These are phyloP conservation scores for Diaporthe aspalathi DNA, from an alignment of 2,329 filamentous ascomycete genomes.

Conservation along the genomic window DNA sequence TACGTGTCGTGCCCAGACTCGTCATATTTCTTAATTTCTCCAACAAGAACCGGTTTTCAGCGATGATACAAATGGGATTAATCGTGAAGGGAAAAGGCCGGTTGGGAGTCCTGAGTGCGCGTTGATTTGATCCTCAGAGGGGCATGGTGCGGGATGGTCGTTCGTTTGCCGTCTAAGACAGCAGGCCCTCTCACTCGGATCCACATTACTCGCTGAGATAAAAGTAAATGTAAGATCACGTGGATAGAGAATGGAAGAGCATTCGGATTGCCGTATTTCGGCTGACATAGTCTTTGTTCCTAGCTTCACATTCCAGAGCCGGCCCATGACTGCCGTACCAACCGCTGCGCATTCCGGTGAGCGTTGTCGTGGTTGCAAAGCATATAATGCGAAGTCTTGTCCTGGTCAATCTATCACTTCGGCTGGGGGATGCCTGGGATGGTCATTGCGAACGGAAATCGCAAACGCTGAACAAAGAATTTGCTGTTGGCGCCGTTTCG, in stretches of 20 bases:
- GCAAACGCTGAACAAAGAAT: constrained; percentile 49
- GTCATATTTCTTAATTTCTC: constrained; percentile 47
- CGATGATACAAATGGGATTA: constrained; percentile 42
- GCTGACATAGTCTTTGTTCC: constrained; percentile 54
- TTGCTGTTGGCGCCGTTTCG: constrained; percentile 41
- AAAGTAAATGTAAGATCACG: constrained; percentile 42
- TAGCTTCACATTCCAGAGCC: constrained; percentile 43
- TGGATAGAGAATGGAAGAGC: constrained; percentile 40
- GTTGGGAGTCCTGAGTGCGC: constrained; percentile 43
- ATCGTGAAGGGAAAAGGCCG: constrained; percentile 39
- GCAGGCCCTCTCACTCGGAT: constrained; percentile 28
- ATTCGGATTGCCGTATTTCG: constrained; percentile 45
- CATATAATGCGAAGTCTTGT: constrained; percentile 27
- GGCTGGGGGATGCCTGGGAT: neutral
- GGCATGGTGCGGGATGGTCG: constrained; percentile 27
- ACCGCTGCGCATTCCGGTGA: constrained; percentile 43
- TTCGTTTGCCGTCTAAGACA: constrained; percentile 37
- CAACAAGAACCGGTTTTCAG: constrained; percentile 40
- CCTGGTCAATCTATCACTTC: constrained; percentile 35
- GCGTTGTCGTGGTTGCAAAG: constrained; percentile 42
- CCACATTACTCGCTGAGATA: constrained; percentile 28
- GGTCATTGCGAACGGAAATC: constrained; percentile 46
- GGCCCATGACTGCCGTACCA: constrained; percentile 20
- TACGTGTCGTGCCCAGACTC: constrained; percentile 37
- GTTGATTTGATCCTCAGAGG: constrained; percentile 35